These are phyloP conservation scores for Yamadazyma akitaensis DNA, from an alignment of 805 yeast genomes.

Conservation along the genomic window DNA sequence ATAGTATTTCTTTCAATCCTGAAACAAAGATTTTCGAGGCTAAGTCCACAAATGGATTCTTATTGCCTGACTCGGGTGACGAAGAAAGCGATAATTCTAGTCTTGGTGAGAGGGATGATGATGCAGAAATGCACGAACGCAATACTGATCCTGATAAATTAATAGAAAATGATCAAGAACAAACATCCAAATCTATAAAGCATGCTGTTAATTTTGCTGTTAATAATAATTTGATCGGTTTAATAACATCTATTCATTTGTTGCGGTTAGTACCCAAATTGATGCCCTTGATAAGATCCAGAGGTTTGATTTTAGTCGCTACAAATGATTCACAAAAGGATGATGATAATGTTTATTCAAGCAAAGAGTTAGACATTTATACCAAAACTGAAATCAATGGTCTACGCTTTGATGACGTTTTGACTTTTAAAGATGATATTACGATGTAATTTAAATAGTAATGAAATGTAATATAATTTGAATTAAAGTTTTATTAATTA, in stretches of 20 bases:
- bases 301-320: conserved; percentile 84
- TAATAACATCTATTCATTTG: conserved; percentile 70
- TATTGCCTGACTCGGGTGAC: conserved; percentile 16
- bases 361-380: conserved; percentile 32
- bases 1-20: conserved; percentile 48
- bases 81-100: conserved; percentile 12
- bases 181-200: conserved; percentile 63
- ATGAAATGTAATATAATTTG: background rate
- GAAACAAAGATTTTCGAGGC: conserved; percentile 30
- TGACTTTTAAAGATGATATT: conserved; percentile 61
- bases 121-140: conserved; percentile 9
- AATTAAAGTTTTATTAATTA: background rate
- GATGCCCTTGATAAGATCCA: conserved; percentile 67
- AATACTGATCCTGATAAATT: conserved; percentile 16
- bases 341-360: conserved; percentile 19
- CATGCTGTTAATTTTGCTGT: conserved; percentile 81
- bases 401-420: conserved; percentile 55
- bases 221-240: conserved; percentile 79
- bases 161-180: conserved; percentile 32
- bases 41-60: conserved; percentile 39
- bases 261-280: conserved; percentile 72
- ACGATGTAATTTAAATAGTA: conserved; percentile 19
- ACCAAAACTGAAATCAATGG: conserved; percentile 60
- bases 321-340: conserved; percentile 38
- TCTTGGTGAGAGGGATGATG: conserved; percentile 18